Evolutionary conservation across 2,329 filamentous ascomycete species (phyloP).

Genomic region (Fusarium anguioides): DNA sequence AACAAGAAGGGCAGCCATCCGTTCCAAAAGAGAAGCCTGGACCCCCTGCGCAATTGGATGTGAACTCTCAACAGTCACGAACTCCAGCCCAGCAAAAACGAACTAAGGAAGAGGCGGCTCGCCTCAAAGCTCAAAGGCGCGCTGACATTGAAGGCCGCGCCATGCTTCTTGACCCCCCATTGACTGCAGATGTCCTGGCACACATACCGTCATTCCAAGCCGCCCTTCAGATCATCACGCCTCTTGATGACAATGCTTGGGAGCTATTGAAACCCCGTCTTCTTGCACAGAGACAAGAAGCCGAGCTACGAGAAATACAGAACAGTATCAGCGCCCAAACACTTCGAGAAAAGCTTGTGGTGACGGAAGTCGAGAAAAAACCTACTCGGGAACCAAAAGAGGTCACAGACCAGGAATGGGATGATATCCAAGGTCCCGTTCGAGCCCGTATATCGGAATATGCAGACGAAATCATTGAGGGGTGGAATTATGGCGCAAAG

Average conservation of each 20-base stretch:
- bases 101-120: conserved; percentile 71
- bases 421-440: conserved; percentile 74
- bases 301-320: conserved; percentile 67
- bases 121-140: conserved; percentile 71
- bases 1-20: background rate
- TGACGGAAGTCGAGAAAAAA: background rate
- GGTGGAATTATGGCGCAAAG: conserved; percentile 72
- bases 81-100: conserved; percentile 55
- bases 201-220: conserved; percentile 81
- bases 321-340: conserved; percentile 46
- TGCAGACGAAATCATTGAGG: conserved; percentile 76
- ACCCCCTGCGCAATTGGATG: conserved; percentile 9
- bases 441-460: conserved; percentile 72
- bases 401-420: conserved; percentile 74
- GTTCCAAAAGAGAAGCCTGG: conserved; percentile 5
- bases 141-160: conserved; percentile 79
- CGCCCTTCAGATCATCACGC: conserved; percentile 74
- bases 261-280: conserved; percentile 74
- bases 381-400: conserved; percentile 54
- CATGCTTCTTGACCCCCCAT: conserved; percentile 71
- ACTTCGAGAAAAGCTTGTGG: conserved; percentile 49
- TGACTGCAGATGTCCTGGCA: conserved; percentile 69
- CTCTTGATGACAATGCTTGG: conserved; percentile 77
- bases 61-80: conserved; percentile 4
- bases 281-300: conserved; percentile 71